phyloP scores from a whole-genome alignment of 495 filamentous ascomycete genomes.

The Xylaria cubensis region DNA sequence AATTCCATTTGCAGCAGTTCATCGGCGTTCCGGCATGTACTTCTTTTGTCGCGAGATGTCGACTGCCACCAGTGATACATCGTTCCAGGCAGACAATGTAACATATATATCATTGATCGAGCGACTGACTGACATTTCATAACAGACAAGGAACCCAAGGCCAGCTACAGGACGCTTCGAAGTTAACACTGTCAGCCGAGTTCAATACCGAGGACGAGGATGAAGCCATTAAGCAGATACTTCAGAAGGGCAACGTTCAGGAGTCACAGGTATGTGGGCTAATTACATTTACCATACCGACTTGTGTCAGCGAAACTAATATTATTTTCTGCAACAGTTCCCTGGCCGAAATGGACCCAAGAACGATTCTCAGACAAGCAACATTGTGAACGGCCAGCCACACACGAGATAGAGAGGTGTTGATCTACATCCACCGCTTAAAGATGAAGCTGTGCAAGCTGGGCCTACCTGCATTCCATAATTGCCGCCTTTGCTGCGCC shows the following conservation, averaged over 20 bases:
- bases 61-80: background rate
- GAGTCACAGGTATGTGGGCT: constrained; percentile 65
- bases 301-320: constrained; percentile 17
- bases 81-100: background rate
- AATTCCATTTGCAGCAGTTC: background rate
- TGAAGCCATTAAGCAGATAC: constrained; percentile 77
- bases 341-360: constrained; percentile 49
- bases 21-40: too few relatives aligned
- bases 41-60: background rate
- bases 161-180: constrained; percentile 75
- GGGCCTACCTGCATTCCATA: background rate
- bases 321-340: constrained; percentile 39
- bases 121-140: constrained; percentile 32
- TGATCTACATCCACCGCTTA: background rate
- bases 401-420: constrained; percentile 31
- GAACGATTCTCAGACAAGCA: constrained; percentile 48
- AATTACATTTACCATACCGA: background rate
- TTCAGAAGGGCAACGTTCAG: constrained; percentile 77
- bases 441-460: background rate
- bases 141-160: constrained; percentile 87
- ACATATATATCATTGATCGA: background rate
- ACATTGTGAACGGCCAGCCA: constrained; percentile 37
- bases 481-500: background rate
- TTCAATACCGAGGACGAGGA: constrained; percentile 83
- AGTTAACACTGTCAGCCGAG: constrained; percentile 76